A percentile compares a stretch with the other conserved stretches of the same genome.
Conservation (phyloP, 192 early-diverging fungal species). For the Gamsiella multidivaricata region DNA sequence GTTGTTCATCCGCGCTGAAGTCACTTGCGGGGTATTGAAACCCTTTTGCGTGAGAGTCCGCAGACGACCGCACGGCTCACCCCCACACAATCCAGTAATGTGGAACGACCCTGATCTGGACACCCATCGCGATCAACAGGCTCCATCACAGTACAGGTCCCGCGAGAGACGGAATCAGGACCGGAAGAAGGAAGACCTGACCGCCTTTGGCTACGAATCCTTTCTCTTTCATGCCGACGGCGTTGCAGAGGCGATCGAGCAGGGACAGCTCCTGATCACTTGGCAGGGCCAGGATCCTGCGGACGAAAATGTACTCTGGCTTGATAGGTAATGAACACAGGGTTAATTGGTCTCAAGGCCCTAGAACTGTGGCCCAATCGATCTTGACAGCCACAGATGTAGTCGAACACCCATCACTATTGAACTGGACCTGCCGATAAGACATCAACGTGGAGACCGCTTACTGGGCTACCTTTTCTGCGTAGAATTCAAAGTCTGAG, state of each 20-base stretch:
- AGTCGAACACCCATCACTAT: too few species aligned
- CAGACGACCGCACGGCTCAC: too few species aligned
- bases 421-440: too few species aligned
- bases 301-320: constrained; percentile 30
- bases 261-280: constrained; percentile 46
- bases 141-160: neutral
- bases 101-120: constrained; percentile 53
- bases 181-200: constrained; percentile 19
- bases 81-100: constrained; percentile 2
- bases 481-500: neutral
- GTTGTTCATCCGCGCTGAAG: too few species aligned
- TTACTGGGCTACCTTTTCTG: neutral
- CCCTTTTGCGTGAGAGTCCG: too few species aligned
- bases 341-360: neutral
- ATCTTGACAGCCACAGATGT: too few species aligned
- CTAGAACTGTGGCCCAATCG: too few species aligned
- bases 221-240: constrained; percentile 29
- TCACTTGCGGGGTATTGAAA: too few species aligned
- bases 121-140: neutral
- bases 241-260: constrained; percentile 37
- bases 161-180: constrained; percentile 4
- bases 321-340: constrained; percentile 44
- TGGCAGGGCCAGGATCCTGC: constrained; percentile 52
- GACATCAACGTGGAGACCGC: too few species aligned
- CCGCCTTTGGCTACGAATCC: constrained; percentile 44